phyloP scores from a whole-genome alignment of 179 eudicot species.

The Actinidia chinensis region DNA sequence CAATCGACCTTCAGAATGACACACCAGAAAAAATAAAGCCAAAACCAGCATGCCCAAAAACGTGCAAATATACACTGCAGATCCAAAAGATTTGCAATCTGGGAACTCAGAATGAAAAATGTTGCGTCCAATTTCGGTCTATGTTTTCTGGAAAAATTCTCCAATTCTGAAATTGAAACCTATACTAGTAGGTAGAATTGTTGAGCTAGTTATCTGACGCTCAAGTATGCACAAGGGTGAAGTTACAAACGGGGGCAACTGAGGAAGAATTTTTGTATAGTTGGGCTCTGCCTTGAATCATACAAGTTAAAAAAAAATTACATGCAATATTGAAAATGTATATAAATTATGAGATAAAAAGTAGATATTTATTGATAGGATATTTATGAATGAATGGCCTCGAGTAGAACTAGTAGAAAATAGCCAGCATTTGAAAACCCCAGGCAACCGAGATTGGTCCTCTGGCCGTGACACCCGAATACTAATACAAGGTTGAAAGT shows the following conservation, averaged over 20 bases:
- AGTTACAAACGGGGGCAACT: neutral
- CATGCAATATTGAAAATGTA: neutral
- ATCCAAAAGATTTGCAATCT: constrained; percentile 1
- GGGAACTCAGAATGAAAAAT: neutral
- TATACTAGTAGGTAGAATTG: neutral
- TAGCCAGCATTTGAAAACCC: no score
- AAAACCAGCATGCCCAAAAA: constrained; percentile 2
- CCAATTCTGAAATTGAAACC: neutral
- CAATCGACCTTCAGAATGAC: neutral
- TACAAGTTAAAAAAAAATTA: neutral
- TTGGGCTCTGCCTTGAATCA: neutral
- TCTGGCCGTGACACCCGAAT: no score
- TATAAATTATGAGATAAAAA: neutral
- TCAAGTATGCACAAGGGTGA: neutral
- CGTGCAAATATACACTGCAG: neutral
- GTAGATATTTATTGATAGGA: neutral
- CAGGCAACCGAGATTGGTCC: no score
- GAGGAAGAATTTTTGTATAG: neutral
- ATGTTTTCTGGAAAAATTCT: constrained; percentile 1
- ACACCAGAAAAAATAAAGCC: neutral
- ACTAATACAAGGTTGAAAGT: no score
- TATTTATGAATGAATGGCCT: no score
- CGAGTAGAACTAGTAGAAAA: no score
- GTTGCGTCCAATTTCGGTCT: neutral
- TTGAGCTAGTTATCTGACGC: neutral